A percentile compares a stretch with the other conserved stretches of the same genome.
These are phyloP conservation scores for Starmerella geochares DNA, from an alignment of 805 yeast species.

Conservation along the genomic window DNA sequence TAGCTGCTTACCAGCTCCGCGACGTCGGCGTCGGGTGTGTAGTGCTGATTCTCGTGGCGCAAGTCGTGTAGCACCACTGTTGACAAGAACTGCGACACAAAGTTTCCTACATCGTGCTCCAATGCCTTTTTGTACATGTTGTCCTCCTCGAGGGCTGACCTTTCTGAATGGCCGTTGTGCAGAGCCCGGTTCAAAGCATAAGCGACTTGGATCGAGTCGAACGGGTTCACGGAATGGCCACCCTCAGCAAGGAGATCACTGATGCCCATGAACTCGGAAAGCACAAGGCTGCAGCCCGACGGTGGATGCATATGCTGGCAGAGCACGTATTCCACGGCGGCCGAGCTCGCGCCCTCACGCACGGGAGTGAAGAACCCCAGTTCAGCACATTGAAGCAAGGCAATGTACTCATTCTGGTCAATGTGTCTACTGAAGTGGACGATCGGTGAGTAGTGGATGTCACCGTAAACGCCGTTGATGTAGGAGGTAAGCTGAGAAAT, in stretches of 20 bases:
- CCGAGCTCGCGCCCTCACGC: constrained; percentile 94
- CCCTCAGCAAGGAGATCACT: constrained; percentile 38
- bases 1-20: constrained; percentile 55
- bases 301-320: constrained; percentile 42
- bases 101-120: constrained; percentile 55
- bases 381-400: constrained; percentile 80
- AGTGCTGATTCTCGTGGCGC: constrained; percentile 39
- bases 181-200: constrained; percentile 66
- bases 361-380: constrained; percentile 79
- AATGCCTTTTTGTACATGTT: constrained; percentile 52
- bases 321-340: constrained; percentile 82
- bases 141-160: constrained; percentile 15
- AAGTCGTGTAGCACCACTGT: constrained; percentile 33
- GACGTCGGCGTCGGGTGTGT: constrained; percentile 74
- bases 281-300: constrained; percentile 48
- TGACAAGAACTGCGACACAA: constrained; percentile 59
- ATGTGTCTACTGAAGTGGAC: constrained; percentile 87
- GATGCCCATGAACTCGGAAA: constrained; percentile 91
- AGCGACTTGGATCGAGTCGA: constrained; percentile 93
- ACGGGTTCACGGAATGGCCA: constrained; percentile 78
- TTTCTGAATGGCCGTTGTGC: constrained; percentile 33
- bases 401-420: constrained; percentile 78
- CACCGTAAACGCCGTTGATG: constrained; percentile 79
- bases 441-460: constrained; percentile 73
- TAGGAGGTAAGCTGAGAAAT: constrained; percentile 71